Evolutionary conservation across 257 asterid species (phyloP).

Genomic region (Plantago elongata): DNA sequence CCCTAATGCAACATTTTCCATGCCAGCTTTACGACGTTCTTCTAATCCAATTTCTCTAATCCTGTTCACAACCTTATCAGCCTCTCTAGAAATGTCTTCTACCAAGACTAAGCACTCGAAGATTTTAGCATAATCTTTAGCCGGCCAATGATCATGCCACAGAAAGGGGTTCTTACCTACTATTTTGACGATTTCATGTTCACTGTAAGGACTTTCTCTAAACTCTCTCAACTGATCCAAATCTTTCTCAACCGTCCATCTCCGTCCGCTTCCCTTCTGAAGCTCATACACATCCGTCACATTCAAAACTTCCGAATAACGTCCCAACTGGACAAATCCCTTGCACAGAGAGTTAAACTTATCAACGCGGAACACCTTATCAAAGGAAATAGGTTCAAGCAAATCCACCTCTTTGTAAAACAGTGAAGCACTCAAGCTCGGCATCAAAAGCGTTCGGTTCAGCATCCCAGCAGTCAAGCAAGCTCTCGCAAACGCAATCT

Average conservation of each 20-base stretch:
- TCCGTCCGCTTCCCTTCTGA: conserved; percentile 85
- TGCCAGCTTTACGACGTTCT: conserved; percentile 17
- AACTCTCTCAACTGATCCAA: conserved; percentile 51
- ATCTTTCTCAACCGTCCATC: conserved; percentile 69
- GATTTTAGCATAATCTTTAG: conserved; percentile 71
- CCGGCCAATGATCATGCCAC: conserved; percentile 97
- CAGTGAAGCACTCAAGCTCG: conserved; percentile 84
- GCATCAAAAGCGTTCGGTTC: conserved; percentile 75
- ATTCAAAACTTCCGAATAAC: conserved; percentile 45
- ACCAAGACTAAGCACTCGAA: conserved; percentile 68
- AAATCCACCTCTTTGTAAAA: conserved; percentile 81
- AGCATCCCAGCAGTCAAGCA: conserved; percentile 73
- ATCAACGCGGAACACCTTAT: conserved; percentile 64
- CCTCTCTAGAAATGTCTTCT: conserved; percentile 64
- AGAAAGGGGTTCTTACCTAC: conserved; percentile 83
- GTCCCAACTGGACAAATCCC: conserved; percentile 64
- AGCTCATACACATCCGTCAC: conserved; percentile 43
- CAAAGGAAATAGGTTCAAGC: conserved; percentile 62
- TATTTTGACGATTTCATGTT: conserved; percentile 41
- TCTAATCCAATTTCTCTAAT: conserved; percentile 47
- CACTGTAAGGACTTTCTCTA: conserved; percentile 29
- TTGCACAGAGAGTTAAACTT: conserved; percentile 63
- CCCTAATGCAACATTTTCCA: background rate
- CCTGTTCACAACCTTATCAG: conserved; percentile 68
- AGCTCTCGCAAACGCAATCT: conserved; percentile 85